These are phyloP conservation scores for Oryza punctata DNA, from an alignment of 176 grass and related monocot genomes.

Conservation along the genomic window DNA sequence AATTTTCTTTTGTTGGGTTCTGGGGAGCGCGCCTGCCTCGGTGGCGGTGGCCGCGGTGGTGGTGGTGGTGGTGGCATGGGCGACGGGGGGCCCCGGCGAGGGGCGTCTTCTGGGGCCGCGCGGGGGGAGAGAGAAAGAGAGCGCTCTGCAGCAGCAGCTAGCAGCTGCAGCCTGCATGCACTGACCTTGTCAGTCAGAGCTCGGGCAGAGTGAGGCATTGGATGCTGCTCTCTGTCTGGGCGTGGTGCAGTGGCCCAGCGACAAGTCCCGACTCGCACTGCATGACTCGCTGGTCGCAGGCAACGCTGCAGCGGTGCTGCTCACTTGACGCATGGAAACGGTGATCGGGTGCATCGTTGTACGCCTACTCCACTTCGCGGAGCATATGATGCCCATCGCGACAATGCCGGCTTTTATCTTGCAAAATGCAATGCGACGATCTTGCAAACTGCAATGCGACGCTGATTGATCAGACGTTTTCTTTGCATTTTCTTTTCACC, in stretches of 20 bases:
- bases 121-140: not conserved
- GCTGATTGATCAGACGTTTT: too few relatives aligned
- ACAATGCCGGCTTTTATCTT: not conserved
- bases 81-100: not conserved
- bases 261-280: not conserved
- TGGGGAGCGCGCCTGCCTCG: conserved; percentile 23
- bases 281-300: not conserved
- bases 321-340: conserved; percentile 4
- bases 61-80: not conserved
- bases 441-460: not conserved
- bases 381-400: not conserved
- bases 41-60: conserved; percentile 1
- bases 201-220: conserved; percentile 52
- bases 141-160: not conserved
- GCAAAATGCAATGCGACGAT: not conserved
- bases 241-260: conserved; percentile 24
- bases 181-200: conserved; percentile 43
- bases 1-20: conserved; percentile 43
- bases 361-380: not conserved
- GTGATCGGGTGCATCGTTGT: not conserved
- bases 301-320: not conserved
- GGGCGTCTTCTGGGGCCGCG: conserved; percentile 36
- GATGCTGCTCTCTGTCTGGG: conserved; percentile 43
- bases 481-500: too few relatives aligned
- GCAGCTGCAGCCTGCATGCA: conserved; percentile 27